Percentiles rank a stretch among this genome's conserved stretches.
Conservation (phyloP, 768 basidiomycete genomes). For the Strobilomyces confusus region DNA sequence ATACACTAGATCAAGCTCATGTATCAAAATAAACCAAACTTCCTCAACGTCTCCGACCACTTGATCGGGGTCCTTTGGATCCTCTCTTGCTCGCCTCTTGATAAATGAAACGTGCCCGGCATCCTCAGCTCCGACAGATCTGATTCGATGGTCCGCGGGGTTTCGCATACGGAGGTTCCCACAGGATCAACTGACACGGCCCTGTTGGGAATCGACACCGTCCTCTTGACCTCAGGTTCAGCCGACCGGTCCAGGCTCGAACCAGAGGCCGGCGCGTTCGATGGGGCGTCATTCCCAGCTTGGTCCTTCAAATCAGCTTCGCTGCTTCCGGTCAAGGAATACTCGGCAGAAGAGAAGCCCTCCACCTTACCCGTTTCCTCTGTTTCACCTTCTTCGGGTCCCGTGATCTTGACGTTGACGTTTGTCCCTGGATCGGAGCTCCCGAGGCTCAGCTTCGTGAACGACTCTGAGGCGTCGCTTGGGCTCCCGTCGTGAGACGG, state of each 20-base stretch:
- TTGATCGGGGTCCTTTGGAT: constrained; percentile 1
- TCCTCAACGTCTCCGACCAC: constrained; percentile 22
- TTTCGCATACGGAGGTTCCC: constrained; percentile 5
- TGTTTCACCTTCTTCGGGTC: constrained; percentile 24
- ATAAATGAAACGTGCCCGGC: constrained; percentile 49
- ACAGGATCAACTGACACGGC: neutral
- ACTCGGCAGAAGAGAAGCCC: constrained; percentile 15
- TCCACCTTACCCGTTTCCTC: constrained; percentile 23
- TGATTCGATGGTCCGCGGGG: constrained; percentile 25
- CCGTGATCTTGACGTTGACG: constrained; percentile 39
- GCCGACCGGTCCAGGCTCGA: neutral
- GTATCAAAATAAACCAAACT: constrained; percentile 21
- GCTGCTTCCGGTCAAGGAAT: constrained; percentile 20
- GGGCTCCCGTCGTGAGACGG: constrained; percentile 32
- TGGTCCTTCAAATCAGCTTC: constrained; percentile 13
- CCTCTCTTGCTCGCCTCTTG: constrained; percentile 6
- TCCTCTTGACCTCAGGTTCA: constrained; percentile 1
- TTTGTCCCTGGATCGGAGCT: constrained; percentile 37
- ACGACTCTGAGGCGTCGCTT: constrained; percentile 18
- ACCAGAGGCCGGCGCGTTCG: neutral
- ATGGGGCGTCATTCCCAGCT: neutral
- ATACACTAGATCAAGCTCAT: constrained; percentile 10
- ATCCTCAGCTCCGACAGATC: constrained; percentile 38
- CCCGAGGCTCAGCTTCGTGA: constrained; percentile 29
- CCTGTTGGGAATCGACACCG: neutral